Conservation (phyloP, 2,329 filamentous ascomycete species). For the Dactylellina drechsleri region DNA sequence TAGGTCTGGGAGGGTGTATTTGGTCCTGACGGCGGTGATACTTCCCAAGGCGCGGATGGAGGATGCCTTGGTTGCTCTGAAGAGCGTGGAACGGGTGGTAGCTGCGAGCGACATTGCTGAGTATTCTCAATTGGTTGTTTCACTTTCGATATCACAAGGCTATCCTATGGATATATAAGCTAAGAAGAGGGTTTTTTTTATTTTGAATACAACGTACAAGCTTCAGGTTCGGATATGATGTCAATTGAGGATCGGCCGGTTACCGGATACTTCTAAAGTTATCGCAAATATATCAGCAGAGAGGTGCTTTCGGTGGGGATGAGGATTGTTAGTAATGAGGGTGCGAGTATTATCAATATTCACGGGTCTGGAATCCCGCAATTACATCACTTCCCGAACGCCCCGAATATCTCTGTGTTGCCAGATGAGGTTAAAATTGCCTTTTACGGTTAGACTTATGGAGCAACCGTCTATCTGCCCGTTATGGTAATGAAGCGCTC, state of each 20-base stretch:
- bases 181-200: not conserved
- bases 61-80: slow-evolving; percentile 39
- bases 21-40: slow-evolving; percentile 82
- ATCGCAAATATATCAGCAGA: not conserved
- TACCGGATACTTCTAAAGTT: slow-evolving; percentile 5
- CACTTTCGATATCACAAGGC: not conserved
- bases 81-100: slow-evolving; percentile 44
- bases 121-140: slow-evolving; percentile 1
- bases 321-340: slow-evolving; percentile 36
- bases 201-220: not conserved
- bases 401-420: not conserved
- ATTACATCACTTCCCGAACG: slow-evolving; percentile 43
- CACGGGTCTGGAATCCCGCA: slow-evolving; percentile 38
- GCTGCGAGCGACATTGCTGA: slow-evolving; percentile 44
- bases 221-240: not conserved
- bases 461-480: slow-evolving; percentile 6
- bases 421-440: slow-evolving; percentile 21
- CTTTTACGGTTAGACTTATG: not conserved
- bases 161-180: not conserved
- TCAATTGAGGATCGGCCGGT: slow-evolving; percentile 26
- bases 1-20: slow-evolving; percentile 92
- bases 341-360: slow-evolving; percentile 35
- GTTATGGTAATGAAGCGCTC: not conserved
- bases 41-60: slow-evolving; percentile 68
- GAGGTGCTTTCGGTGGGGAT: not conserved